These are phyloP conservation scores for Metarhizium album DNA, from an alignment of 2,329 filamentous ascomycete species.

Conservation along the genomic window DNA sequence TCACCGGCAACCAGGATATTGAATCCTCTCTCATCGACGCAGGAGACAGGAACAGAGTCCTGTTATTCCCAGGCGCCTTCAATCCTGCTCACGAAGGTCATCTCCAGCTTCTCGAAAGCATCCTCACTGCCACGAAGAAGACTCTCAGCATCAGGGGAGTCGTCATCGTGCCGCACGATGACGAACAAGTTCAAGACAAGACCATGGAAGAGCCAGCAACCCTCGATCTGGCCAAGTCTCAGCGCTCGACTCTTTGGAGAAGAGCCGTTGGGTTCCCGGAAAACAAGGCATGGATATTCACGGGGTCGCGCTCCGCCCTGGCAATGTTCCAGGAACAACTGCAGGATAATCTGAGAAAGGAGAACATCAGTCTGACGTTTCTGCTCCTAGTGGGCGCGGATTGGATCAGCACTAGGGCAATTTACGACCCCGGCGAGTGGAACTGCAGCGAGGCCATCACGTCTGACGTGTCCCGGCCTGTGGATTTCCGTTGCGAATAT, in stretches of 20 bases:
- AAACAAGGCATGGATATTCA: conserved; percentile 18
- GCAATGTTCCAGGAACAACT: conserved; percentile 7
- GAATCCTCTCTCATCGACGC: not conserved
- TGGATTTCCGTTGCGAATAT: conserved; percentile 15
- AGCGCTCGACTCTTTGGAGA: conserved; percentile 18
- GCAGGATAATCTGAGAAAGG: not conserved
- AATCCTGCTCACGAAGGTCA: conserved; percentile 28
- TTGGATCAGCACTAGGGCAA: conserved; percentile 7
- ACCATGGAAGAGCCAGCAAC: conserved; percentile 4
- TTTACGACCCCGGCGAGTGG: conserved; percentile 12
- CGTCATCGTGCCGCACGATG: conserved; percentile 18
- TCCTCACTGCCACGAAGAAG: conserved; percentile 15
- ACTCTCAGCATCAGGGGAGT: conserved; percentile 21
- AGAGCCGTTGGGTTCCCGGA: conserved; percentile 5
- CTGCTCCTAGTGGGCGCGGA: conserved; percentile 16
- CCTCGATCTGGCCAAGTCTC: conserved; percentile 10
- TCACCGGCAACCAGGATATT: not conserved
- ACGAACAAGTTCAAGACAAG: conserved; percentile 15
- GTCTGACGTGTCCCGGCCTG: conserved; percentile 14
- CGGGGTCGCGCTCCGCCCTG: conserved; percentile 11
- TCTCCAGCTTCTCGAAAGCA: conserved; percentile 19
- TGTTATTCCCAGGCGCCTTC: conserved; percentile 26
- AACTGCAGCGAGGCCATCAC: conserved; percentile 14
- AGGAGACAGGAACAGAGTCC: conserved; percentile 14
- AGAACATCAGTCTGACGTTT: conserved; percentile 13